These are phyloP conservation scores for Diaporthe batatas DNA, from an alignment of 2,329 filamentous ascomycete species.

Conservation along the genomic window DNA sequence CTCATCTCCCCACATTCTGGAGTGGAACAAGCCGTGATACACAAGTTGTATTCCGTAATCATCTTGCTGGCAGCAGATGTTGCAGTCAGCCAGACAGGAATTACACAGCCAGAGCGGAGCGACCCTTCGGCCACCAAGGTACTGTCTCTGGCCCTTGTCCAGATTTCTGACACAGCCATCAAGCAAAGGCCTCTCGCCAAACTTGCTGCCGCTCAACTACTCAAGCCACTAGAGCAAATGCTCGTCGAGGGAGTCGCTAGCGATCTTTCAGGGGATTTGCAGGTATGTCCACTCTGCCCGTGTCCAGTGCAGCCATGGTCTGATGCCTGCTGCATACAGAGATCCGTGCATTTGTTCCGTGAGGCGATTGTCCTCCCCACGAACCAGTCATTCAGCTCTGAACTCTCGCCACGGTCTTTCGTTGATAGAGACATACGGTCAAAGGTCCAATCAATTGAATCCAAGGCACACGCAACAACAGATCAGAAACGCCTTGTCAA, in stretches of 20 bases:
- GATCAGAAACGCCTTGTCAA: constrained; percentile 27
- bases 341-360: constrained; percentile 32
- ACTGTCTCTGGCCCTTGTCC: constrained; percentile 46
- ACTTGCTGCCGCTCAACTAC: constrained; percentile 46
- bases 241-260: not conserved
- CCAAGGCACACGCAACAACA: constrained; percentile 11
- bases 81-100: constrained; percentile 39
- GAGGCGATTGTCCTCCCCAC: constrained; percentile 19
- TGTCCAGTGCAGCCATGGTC: constrained; percentile 2
- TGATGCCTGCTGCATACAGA: constrained; percentile 16
- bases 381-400: constrained; percentile 21
- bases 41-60: constrained; percentile 49
- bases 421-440: constrained; percentile 32
- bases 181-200: constrained; percentile 47
- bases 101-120: constrained; percentile 43
- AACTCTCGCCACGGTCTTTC: constrained; percentile 28
- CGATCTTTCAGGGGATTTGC: constrained; percentile 17
- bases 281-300: constrained; percentile 34
- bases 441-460: constrained; percentile 22
- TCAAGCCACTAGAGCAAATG: constrained; percentile 40
- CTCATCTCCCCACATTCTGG: constrained; percentile 31
- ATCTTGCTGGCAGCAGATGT: constrained; percentile 45
- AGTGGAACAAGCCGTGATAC: constrained; percentile 41
- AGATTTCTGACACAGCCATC: constrained; percentile 45
- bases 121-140: constrained; percentile 39